Conservation (phyloP, 139 green algal genomes). For the Coccomyxa sp. region DNA sequence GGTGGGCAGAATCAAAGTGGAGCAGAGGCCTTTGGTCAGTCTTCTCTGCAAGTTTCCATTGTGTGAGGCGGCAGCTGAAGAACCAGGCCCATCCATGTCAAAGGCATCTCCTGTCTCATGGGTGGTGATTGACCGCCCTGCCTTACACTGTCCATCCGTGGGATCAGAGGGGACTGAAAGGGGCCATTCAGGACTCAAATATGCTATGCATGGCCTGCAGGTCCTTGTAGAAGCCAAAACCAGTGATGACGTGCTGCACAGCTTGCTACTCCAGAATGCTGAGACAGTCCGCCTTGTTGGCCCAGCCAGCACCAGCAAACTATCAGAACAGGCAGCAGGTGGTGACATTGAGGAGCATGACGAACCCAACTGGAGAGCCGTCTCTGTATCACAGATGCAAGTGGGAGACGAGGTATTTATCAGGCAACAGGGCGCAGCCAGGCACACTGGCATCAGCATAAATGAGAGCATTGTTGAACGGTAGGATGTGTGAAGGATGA, state of each 20-base stretch:
- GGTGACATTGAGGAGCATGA: neutral
- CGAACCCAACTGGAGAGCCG: slow-evolving; percentile 12
- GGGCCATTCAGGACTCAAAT: neutral
- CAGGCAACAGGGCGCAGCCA: slow-evolving; percentile 48
- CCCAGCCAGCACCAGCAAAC: neutral
- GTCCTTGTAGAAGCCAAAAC: slow-evolving; percentile 65
- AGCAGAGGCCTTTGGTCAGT: slow-evolving; percentile 65
- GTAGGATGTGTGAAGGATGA: too few relatives aligned
- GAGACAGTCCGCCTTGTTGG: slow-evolving; percentile 87
- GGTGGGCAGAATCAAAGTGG: slow-evolving; percentile 79
- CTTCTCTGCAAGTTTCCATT: too few relatives aligned
- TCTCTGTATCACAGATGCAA: slow-evolving; percentile 66
- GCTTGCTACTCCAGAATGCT: slow-evolving; percentile 85
- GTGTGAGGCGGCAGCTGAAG: neutral
- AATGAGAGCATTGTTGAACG: slow-evolving; percentile 67
- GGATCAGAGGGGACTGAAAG: too few relatives aligned
- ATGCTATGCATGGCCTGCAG: slow-evolving; percentile 22
- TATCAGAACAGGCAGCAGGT: neutral
- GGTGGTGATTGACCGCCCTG: too few relatives aligned
- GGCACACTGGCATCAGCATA: slow-evolving; percentile 81
- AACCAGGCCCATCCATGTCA: neutral
- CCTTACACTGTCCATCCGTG: neutral
- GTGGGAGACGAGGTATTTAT: slow-evolving; percentile 61
- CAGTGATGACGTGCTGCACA: slow-evolving; percentile 38
- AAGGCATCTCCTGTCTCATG: neutral